Base-by-base conservation (phyloP, 352 stramenopile species). In the Phytophthora macrochlamydospora region DNA sequence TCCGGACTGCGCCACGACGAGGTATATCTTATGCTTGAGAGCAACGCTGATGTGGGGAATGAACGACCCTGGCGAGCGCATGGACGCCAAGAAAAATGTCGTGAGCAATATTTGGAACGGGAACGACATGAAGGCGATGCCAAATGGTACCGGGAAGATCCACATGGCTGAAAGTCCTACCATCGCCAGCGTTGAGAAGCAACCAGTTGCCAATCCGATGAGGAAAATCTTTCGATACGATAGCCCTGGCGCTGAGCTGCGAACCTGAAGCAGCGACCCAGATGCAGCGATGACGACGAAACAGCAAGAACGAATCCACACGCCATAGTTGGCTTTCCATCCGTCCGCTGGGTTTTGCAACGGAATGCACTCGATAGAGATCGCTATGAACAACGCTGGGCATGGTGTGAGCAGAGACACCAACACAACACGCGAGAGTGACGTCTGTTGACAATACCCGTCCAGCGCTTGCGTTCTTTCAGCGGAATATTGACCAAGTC, bases 311-410 rank as follows among this genome's bases (percentile, higher is more conserved):
- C 51, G 51, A n/a, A 30, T 43, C 31, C 51, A 57, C 7, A n/a
- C 51, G 3, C 51, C 51, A 14, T 46, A 46, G 14, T 46, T 57
- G 51, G 33, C 30, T 57, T 57, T 57, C 51, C 51, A 57, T 32
- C 51, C 51, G 5, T 57, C 30, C 14, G 32, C 4, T 6, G 51
- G 51, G 4, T 45, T 30, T 31, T 57, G 51, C 8, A 57, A 30
- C 14, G 51, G 33, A n/a, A 57, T 44, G 14, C 30, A 44, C 32
- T 57, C 51, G 11, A 29, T 5, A 29, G 8, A 7, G 4, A 49
- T n/a, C 18, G 14, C 9, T 6, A 46, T 7, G 4, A 46, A 6
- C 14, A 46, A 46, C 12, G 40, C 6, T 18, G 40, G 40, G 4
- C 40, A 46, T 6, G 40, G 51, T 4, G 35, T 57, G 11, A 48